Conservation (phyloP, 2,329 filamentous ascomycete species). For the Alternaria arbusti region DNA sequence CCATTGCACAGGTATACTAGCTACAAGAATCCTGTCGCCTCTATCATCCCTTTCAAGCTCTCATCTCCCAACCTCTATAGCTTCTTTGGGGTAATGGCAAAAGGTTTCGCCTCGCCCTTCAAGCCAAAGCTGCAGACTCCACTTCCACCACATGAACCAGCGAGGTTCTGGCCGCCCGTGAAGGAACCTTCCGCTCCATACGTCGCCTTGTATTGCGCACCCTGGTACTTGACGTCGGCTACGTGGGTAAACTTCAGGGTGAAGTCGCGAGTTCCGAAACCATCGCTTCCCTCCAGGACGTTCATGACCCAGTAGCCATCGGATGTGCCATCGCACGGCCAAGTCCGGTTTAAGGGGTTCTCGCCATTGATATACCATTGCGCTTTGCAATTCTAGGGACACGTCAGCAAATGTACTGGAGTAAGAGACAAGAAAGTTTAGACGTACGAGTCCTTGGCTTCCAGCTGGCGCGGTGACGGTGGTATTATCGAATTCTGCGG, state of each 20-base stretch:
- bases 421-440: neutral
- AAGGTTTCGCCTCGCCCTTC: neutral
- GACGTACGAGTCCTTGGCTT: conserved; percentile 18
- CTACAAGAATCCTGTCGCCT: neutral
- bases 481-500: conserved; percentile 1
- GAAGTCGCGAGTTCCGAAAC: conserved; percentile 22
- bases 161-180: conserved; percentile 19
- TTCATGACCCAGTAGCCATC: conserved; percentile 35
- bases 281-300: conserved; percentile 14
- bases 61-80: neutral
- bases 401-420: neutral
- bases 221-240: conserved; percentile 16
- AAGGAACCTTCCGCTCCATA: conserved; percentile 24
- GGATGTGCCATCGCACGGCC: conserved; percentile 28
- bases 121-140: conserved; percentile 25
- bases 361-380: conserved; percentile 27
- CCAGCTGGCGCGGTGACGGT: conserved; percentile 23
- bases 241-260: conserved; percentile 33
- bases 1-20: neutral
- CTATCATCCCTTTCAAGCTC: neutral
- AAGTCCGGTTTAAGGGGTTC: conserved; percentile 25
- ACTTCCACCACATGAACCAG: conserved; percentile 25
- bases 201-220: conserved; percentile 18
- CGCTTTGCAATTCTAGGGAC: conserved; percentile 30
- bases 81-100: conserved; percentile 1